Percentiles rank a stretch among this genome's conserved stretches.
These are phyloP conservation scores for Pseudonitzschia pungens DNA, from an alignment of 108 stramenopile species.

Conservation along the genomic window DNA sequence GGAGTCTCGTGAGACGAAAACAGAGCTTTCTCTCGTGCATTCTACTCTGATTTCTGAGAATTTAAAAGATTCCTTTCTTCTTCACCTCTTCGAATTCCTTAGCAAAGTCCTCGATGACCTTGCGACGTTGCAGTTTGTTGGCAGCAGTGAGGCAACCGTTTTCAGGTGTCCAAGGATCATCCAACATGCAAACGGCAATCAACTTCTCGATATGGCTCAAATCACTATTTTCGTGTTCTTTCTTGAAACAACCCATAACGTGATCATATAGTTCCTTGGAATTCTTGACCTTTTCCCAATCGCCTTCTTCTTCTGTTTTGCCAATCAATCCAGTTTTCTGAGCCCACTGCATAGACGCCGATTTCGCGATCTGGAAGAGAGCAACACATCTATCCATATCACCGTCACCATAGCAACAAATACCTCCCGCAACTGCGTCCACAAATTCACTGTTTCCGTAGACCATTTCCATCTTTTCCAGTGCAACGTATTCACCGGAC, in stretches of 20 bases:
- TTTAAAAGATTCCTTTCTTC: conserved; percentile 70
- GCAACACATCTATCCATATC: conserved; percentile 90
- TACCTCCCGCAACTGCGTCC: conserved; percentile 75
- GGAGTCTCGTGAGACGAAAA: no score
- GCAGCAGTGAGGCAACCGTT: conserved; percentile 85
- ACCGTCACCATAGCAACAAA: conserved; percentile 84
- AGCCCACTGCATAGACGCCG: conserved; percentile 70
- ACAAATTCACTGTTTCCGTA: conserved; percentile 72
- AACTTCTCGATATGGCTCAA: conserved; percentile 74
- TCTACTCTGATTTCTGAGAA: not conserved
- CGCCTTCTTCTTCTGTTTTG: conserved; percentile 27
- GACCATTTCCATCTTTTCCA: conserved; percentile 85
- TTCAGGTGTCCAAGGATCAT: conserved; percentile 81
- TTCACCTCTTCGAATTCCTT: conserved; percentile 62
- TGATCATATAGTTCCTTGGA: conserved; percentile 69
- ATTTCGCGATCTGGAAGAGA: conserved; percentile 64
- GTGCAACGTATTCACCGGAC: conserved; percentile 90
- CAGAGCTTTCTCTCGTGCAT: not conserved
- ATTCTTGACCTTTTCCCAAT: conserved; percentile 52
- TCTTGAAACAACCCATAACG: conserved; percentile 62
- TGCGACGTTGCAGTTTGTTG: conserved; percentile 80
- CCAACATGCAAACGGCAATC: conserved; percentile 54
- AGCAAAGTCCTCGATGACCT: conserved; percentile 58
- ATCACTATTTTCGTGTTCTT: conserved; percentile 62
- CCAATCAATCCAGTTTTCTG: conserved; percentile 55